These are phyloP conservation scores for Trichosporon sp. DNA, from an alignment of 1,284 basidiomycete species.

Conservation along the genomic window DNA sequence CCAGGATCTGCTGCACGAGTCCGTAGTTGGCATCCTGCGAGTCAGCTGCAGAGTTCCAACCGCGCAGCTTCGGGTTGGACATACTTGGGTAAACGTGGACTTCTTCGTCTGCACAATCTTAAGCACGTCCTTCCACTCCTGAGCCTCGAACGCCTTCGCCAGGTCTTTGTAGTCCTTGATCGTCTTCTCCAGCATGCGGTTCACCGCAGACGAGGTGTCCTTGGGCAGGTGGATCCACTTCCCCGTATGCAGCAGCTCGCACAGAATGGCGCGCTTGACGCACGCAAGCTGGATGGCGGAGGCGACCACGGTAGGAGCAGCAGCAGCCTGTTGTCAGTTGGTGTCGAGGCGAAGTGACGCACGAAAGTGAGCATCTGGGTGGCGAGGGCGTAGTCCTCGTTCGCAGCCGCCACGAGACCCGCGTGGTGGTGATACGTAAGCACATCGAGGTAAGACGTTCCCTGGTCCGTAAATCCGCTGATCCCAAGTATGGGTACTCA, in stretches of 20 bases:
- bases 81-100: conserved; percentile 19
- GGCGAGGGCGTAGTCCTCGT: conserved; percentile 37
- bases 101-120: conserved; percentile 20
- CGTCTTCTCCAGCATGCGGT: conserved; percentile 40
- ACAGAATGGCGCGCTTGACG: conserved; percentile 51
- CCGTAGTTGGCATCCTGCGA: conserved; percentile 48
- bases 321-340: conserved; percentile 38
- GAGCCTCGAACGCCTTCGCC: conserved; percentile 43
- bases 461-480: conserved; percentile 14
- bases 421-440: conserved; percentile 53
- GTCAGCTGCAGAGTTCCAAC: conserved; percentile 20
- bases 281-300: conserved; percentile 50
- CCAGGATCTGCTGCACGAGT: conserved; percentile 40
- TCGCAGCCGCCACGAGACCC: conserved; percentile 42
- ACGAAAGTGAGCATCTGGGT: conserved; percentile 44
- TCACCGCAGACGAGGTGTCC: conserved; percentile 39
- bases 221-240: conserved; percentile 40
- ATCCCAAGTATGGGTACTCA: conserved; percentile 20
- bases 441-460: conserved; percentile 44
- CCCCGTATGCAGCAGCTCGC: conserved; percentile 45
- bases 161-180: conserved; percentile 41
- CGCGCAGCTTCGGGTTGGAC: neutral
- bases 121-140: conserved; percentile 40
- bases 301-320: conserved; percentile 39
- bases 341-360: conserved; percentile 21